Evolutionary conservation across 2,329 filamentous ascomycete genomes (phyloP).

Genomic region (Penicillium griseofulvum): DNA sequence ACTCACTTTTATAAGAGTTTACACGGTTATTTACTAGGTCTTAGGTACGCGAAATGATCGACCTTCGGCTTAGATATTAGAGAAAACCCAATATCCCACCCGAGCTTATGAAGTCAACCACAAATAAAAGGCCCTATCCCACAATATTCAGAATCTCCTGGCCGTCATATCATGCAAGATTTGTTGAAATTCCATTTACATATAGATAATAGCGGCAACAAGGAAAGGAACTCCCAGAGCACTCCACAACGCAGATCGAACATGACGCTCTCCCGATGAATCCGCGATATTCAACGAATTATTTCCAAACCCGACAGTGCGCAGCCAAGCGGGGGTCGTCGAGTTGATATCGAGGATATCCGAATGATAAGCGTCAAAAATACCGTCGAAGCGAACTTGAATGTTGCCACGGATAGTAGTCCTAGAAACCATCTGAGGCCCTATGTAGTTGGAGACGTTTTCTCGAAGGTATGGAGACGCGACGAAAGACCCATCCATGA

Average conservation of each 20-base stretch:
- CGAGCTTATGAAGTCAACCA: no score
- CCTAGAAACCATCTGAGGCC: no score
- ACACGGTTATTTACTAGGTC: no score
- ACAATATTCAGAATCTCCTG: no score
- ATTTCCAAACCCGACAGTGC: conserved; percentile 17
- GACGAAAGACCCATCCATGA: neutral
- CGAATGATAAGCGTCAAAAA: conserved; percentile 17
- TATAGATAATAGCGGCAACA: neutral
- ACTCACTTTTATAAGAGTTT: no score
- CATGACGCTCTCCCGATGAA: neutral
- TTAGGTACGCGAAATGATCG: no score
- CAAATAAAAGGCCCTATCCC: no score
- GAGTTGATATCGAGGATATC: conserved; percentile 12
- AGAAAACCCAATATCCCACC: no score
- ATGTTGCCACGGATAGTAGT: neutral
- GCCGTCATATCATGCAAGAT: neutral
- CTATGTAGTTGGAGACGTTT: no score
- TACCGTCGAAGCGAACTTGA: conserved; percentile 7
- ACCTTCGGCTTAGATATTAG: no score
- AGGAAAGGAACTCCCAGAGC: neutral
- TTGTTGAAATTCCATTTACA: neutral
- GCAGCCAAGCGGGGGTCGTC: conserved; percentile 9
- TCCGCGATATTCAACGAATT: conserved; percentile 15
- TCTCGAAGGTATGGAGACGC: neutral
- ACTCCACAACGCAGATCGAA: neutral